These are phyloP conservation scores for Rhodotorula glutinis DNA, from an alignment of 1,284 basidiomycete genomes.

Conservation along the genomic window DNA sequence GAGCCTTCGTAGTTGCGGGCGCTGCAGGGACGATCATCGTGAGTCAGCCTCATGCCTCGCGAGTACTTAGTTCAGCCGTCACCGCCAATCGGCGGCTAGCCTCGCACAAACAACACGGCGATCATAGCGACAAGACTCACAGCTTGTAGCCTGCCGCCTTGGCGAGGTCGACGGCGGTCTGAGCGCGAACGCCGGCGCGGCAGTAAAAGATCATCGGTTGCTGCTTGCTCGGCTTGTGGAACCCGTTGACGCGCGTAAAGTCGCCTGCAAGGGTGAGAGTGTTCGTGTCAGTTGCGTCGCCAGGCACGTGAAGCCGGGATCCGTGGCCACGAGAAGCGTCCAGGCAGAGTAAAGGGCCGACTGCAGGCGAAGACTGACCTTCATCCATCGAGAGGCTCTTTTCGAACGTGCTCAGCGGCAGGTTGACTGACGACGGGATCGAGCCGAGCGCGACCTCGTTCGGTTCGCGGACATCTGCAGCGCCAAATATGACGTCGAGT, in stretches of 20 bases:
- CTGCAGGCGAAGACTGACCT: conserved; percentile 60
- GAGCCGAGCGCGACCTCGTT: conserved; percentile 90
- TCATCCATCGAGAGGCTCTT: conserved; percentile 64
- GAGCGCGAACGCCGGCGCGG: conserved; percentile 79
- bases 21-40: conserved; percentile 49
- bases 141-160: conserved; percentile 78
- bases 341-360: too few relatives aligned
- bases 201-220: conserved; percentile 94
- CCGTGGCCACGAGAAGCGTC: background rate
- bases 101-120: background rate
- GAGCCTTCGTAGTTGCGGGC: conserved; percentile 84
- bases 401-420: conserved; percentile 78
- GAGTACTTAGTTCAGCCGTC: background rate
- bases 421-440: conserved; percentile 91
- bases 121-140: conserved; percentile 53
- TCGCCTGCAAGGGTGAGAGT: conserved; percentile 36
- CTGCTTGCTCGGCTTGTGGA: conserved; percentile 69
- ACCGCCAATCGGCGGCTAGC: background rate
- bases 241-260: conserved; percentile 62
- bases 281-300: too few relatives aligned
- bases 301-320: too few relatives aligned
- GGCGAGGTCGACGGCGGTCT: conserved; percentile 78
- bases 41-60: background rate
- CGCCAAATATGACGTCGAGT: too few relatives aligned
- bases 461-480: conserved; percentile 80